Percentiles rank a stretch among this genome's conserved stretches.
Conservation (phyloP, 208 protist genomes). For the Wallacemonas collosoma region DNA sequence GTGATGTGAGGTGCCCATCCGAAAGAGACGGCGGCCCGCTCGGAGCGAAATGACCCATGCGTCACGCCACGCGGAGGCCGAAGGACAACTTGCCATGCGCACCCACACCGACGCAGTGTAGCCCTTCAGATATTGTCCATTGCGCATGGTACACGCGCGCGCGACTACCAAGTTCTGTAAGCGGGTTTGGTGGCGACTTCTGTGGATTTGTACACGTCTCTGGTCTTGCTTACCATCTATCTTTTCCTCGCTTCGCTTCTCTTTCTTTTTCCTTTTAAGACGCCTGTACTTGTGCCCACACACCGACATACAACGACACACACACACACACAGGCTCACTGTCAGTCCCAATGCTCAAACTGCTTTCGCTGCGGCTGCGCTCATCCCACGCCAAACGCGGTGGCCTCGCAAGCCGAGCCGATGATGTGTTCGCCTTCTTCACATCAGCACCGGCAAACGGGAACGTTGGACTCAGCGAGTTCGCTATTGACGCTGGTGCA, state of each 20-base stretch:
- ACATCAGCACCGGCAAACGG: background rate
- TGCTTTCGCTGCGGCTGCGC: background rate
- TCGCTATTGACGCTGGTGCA: background rate
- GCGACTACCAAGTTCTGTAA: too few relatives aligned
- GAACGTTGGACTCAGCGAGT: background rate
- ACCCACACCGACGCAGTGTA: too few relatives aligned
- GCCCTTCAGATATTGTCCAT: too few relatives aligned
- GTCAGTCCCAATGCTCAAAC: background rate
- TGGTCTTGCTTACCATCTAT: background rate
- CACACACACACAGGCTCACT: background rate
- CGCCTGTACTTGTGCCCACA: too few relatives aligned
- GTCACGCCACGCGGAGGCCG: too few relatives aligned
- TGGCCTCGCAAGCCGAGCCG: constrained; percentile 11
- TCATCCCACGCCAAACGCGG: background rate
- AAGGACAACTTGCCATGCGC: too few relatives aligned
- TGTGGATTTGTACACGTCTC: too few relatives aligned
- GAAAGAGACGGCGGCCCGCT: too few relatives aligned
- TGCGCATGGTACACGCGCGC: too few relatives aligned
- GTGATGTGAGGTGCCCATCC: too few relatives aligned
- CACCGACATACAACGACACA: background rate
- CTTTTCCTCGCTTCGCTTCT: background rate
- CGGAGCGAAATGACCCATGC: too few relatives aligned
- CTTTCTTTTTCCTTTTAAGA: background rate
- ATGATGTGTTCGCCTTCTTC: constrained; percentile 16
- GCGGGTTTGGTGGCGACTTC: too few relatives aligned